Conservation (phyloP, 805 yeast species). For the Lipomyces sp. region DNA sequence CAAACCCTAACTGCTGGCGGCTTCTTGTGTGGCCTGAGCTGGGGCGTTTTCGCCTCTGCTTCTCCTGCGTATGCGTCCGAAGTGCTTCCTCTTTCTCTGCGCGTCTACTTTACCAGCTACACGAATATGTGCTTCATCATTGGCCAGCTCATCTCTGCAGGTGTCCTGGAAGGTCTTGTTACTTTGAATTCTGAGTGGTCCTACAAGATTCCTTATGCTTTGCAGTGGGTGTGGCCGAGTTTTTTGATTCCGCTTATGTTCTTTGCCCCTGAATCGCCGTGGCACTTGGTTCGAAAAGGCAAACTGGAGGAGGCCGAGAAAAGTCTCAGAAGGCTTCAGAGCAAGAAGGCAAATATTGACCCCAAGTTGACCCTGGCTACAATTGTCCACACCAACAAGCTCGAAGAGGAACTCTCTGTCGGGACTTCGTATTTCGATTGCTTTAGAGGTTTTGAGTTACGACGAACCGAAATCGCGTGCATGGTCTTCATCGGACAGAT, state of each 20-base stretch:
- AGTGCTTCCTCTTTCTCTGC: constrained; percentile 57
- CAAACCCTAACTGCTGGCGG: constrained; percentile 50
- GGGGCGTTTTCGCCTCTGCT: constrained; percentile 62
- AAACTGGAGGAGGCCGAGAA: constrained; percentile 15
- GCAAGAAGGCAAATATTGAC: constrained; percentile 4
- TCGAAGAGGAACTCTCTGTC: constrained; percentile 21
- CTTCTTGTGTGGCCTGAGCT: constrained; percentile 50
- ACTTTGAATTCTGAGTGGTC: constrained; percentile 46
- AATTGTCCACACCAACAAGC: constrained; percentile 23
- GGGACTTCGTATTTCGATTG: constrained; percentile 29
- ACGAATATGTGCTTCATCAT: constrained; percentile 59
- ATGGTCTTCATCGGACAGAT: constrained; percentile 49
- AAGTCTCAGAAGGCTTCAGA: constrained; percentile 9
- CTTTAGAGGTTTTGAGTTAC: constrained; percentile 27
- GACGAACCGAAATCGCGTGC: constrained; percentile 39
- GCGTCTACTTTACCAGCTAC: constrained; percentile 56
- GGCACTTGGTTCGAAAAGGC: constrained; percentile 26
- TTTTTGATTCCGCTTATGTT: constrained; percentile 50
- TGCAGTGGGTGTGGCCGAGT: constrained; percentile 66
- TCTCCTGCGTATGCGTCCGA: constrained; percentile 62
- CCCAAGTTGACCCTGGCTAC: constrained; percentile 12
- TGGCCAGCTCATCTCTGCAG: constrained; percentile 62
- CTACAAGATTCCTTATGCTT: constrained; percentile 59
- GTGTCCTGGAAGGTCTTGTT: constrained; percentile 52
- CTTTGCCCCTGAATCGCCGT: constrained; percentile 50